Percentiles rank a stretch among this genome's conserved stretches.
phyloP scores from a whole-genome alignment of 2,329 filamentous ascomycete species.

The Beauveria brongniartii region DNA sequence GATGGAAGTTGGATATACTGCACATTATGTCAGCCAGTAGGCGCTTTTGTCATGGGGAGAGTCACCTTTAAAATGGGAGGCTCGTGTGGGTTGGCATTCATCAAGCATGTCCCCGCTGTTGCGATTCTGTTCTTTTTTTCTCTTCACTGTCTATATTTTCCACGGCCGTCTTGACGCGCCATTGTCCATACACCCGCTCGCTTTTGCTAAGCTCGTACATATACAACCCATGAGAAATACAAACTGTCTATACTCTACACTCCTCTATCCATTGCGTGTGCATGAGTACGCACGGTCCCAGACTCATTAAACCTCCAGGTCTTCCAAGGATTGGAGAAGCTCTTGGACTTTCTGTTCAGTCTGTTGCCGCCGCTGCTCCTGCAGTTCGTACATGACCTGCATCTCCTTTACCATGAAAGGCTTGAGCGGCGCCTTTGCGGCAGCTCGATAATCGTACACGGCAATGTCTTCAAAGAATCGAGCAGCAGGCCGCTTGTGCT shows the following conservation, averaged over 20 bases:
- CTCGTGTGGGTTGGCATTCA: background rate
- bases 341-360: slow-evolving; percentile 15
- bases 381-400: slow-evolving; percentile 26
- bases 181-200: slow-evolving; percentile 6
- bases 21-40: slow-evolving; percentile 28
- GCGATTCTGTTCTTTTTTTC: background rate
- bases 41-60: background rate
- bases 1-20: slow-evolving; percentile 46
- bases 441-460: slow-evolving; percentile 54
- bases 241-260: slow-evolving; percentile 8
- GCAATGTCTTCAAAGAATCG: slow-evolving; percentile 70
- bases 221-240: slow-evolving; percentile 4
- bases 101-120: background rate
- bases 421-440: slow-evolving; percentile 30
- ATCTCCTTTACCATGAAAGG: slow-evolving; percentile 33
- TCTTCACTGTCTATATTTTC: slow-evolving; percentile 11
- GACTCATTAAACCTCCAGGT: slow-evolving; percentile 7
- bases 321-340: slow-evolving; percentile 10
- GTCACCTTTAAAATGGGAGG: background rate
- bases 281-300: no score
- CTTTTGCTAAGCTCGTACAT: slow-evolving; percentile 4
- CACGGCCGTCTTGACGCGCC: slow-evolving; percentile 5
- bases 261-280: background rate
- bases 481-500: slow-evolving; percentile 63
- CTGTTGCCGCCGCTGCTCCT: slow-evolving; percentile 18